Evolutionary conservation across 768 basidiomycete species (phyloP).

Genomic region (Pisolithus orientalis): DNA sequence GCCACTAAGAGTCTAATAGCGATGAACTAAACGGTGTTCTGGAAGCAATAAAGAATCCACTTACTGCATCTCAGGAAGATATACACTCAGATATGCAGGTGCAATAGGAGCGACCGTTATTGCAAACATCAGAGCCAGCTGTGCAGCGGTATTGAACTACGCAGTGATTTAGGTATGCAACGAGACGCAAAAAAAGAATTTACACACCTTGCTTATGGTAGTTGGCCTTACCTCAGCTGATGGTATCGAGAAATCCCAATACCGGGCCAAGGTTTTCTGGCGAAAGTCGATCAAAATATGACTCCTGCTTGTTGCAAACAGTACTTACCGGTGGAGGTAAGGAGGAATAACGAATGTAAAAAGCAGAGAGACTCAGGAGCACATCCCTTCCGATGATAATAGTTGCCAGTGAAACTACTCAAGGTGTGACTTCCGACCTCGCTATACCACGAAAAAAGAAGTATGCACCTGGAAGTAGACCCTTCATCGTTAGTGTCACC

Average conservation of each 20-base stretch:
- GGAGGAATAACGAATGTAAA: constrained; percentile 89
- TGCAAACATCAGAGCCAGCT: constrained; percentile 84
- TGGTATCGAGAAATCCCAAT: constrained; percentile 95
- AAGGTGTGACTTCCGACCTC: background rate
- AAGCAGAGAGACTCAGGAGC: constrained; percentile 78
- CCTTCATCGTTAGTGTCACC: constrained; percentile 76
- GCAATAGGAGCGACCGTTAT: constrained; percentile 83
- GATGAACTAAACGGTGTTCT: background rate
- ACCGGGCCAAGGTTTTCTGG: constrained; percentile 86
- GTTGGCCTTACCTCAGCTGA: constrained; percentile 95
- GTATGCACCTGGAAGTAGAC: constrained; percentile 71
- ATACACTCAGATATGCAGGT: constrained; percentile 45
- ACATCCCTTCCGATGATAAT: constrained; percentile 89
- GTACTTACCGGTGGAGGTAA: constrained; percentile 69
- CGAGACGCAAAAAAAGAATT: background rate
- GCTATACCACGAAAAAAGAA: background rate
- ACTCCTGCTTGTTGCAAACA: background rate
- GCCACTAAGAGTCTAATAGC: constrained; percentile 73
- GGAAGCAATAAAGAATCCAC: constrained; percentile 24
- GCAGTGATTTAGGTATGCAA: background rate
- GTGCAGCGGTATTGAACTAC: constrained; percentile 88
- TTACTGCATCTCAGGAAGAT: constrained; percentile 70
- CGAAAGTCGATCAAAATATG: constrained; percentile 2
- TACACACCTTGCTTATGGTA: constrained; percentile 77
- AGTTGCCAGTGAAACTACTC: constrained; percentile 72